Base-by-base conservation (phyloP, 108 stramenopile species). In the Nitzschia putrida region DNA sequence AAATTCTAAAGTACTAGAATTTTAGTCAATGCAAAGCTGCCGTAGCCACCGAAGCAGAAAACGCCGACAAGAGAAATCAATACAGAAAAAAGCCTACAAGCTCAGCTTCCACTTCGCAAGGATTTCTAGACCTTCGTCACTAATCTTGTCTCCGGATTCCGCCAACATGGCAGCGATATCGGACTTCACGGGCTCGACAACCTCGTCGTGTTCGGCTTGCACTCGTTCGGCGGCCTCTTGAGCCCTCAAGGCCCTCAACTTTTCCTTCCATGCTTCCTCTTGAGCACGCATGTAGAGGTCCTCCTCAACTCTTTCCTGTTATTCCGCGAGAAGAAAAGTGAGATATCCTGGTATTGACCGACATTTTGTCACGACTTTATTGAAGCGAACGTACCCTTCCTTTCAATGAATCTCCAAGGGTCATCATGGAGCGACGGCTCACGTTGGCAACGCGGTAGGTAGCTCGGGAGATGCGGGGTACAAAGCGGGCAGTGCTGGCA, bases 261-360 rank as follows among this genome's bases (percentile, higher is more conserved):
- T 70, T 42, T 83, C 77, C 21, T 66, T 51, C 74, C 70, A 78
- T n/a, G 61, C 52, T 37, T 78, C 51, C 56, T 83, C 82, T 44
- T 78, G 77, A n/a, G 69, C 73, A 16, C 73, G 68, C 65, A 79
- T 71, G 70, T 57, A 83, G 5, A 73, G 77, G 42, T 78, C 82
- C 65, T 83, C 82, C 64, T 83, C 82, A 8, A 83, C 77, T 41
- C 63, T 71, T 66, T 78, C 77, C 82, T 83, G 64, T 40, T 40
- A 43, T 61, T 34, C 4, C 14, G 54, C 1, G 54, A 25, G 55
- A 56, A 56, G 12, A 14, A 40, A 40, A 12, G 38, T 40, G 13
- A 21, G 14, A 39, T 16, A 55, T 54, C 10, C 10, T 3, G 4
- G 2, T 24, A 1, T 34, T 39, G 42, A 55, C 12, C 41, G 14